Evolutionary conservation across 2,329 filamentous ascomycete species (phyloP).

Genomic region (Fusarium ambrosium): DNA sequence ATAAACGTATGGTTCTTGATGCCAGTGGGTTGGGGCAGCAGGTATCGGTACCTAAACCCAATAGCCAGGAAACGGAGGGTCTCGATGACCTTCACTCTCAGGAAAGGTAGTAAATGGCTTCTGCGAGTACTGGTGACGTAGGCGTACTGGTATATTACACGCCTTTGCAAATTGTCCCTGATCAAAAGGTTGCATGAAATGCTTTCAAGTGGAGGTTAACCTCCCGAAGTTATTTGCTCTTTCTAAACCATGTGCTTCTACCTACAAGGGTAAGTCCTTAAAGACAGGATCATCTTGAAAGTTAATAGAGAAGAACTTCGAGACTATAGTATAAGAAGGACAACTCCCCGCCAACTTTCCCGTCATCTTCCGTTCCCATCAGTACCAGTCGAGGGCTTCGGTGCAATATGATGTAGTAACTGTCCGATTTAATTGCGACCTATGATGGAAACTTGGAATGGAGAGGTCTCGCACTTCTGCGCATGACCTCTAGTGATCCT

Average conservation of each 20-base stretch:
- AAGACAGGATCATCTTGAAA: not conserved
- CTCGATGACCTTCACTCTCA: not conserved
- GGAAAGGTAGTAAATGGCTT: not conserved
- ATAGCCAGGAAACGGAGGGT: not conserved
- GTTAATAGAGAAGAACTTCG: not conserved
- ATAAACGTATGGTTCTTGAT: constrained; percentile 34
- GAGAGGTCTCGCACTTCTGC: not conserved
- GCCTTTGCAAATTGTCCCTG: not conserved
- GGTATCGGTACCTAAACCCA: not conserved
- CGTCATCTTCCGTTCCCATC: not conserved
- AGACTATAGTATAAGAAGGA: not conserved
- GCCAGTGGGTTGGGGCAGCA: not conserved
- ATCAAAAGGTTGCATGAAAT: not conserved
- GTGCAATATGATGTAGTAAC: not conserved
- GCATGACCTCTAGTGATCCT: not conserved
- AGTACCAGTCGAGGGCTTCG: not conserved
- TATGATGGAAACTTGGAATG: not conserved
- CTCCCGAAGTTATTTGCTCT: not conserved
- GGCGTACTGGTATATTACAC: not conserved
- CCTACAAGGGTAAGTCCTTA: not conserved
- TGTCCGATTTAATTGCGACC: not conserved
- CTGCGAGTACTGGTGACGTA: not conserved
- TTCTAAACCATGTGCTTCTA: not conserved
- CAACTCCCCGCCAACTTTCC: too few relatives aligned
- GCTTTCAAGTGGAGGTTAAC: not conserved